These are phyloP conservation scores for Grosmannia clavigera DNA, from an alignment of 2,329 filamentous ascomycete genomes.

Conservation along the genomic window DNA sequence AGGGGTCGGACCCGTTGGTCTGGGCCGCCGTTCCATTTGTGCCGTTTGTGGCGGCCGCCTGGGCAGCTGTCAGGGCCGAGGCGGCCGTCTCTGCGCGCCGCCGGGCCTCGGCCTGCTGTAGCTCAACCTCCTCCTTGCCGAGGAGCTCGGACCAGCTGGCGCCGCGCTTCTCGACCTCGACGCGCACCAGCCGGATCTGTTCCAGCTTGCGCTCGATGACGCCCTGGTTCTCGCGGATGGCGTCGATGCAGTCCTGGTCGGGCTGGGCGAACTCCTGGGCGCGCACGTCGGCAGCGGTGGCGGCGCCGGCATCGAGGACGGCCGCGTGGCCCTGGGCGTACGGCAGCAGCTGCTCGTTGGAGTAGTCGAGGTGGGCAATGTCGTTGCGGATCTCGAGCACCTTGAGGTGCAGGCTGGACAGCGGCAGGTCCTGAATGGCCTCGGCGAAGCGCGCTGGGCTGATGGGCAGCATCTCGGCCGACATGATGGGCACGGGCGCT, in stretches of 20 bases:
- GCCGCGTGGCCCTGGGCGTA: conserved; percentile 43
- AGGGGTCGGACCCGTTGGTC: conserved; percentile 25
- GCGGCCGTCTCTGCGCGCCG: conserved; percentile 2
- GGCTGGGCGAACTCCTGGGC: conserved; percentile 21
- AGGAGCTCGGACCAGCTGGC: conserved; percentile 45
- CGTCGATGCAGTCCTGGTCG: conserved; percentile 61
- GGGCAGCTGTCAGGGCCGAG: background rate
- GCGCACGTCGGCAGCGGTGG: conserved; percentile 12
- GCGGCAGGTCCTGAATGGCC: conserved; percentile 54
- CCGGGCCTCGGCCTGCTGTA: conserved; percentile 4
- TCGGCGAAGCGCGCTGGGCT: conserved; percentile 48
- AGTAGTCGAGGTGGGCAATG: conserved; percentile 60
- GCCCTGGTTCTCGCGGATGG: conserved; percentile 57
- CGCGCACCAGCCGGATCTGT: conserved; percentile 49
- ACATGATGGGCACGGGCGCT: conserved; percentile 31
- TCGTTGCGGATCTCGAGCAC: conserved; percentile 64
- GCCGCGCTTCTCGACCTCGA: conserved; percentile 50
- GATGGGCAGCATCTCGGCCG: conserved; percentile 50
- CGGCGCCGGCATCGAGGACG: conserved; percentile 18
- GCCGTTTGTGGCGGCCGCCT: background rate
- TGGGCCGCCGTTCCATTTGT: background rate
- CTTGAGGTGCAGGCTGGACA: conserved; percentile 58
- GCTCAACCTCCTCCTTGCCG: conserved; percentile 27
- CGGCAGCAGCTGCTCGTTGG: conserved; percentile 59
- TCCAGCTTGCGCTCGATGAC: conserved; percentile 58